phyloP scores from a whole-genome alignment of 2,329 filamentous ascomycete species.

The Fusarium succisae region DNA sequence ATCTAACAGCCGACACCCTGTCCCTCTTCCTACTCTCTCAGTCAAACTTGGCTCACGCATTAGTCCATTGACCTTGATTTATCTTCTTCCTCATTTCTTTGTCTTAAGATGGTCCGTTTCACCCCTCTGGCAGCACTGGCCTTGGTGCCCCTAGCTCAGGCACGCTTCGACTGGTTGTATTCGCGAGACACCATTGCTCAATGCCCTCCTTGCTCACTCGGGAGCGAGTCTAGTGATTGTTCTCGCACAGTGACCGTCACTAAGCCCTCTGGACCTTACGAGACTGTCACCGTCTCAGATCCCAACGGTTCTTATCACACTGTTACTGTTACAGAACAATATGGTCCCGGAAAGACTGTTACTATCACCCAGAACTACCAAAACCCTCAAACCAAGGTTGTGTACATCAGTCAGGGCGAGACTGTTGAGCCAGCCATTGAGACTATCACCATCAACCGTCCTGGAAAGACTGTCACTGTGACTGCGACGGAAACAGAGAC shows the following conservation, averaged over 20 bases:
- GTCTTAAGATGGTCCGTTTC: conserved; percentile 39
- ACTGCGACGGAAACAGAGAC: conserved; percentile 34
- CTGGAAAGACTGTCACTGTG: conserved; percentile 39
- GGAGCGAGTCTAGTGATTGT: conserved; percentile 20
- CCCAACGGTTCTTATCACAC: conserved; percentile 23
- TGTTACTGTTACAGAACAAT: conserved; percentile 28
- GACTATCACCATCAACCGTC: conserved; percentile 42
- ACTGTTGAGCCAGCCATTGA: conserved; percentile 29
- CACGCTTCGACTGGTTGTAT: conserved; percentile 36
- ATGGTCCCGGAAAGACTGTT: conserved; percentile 16
- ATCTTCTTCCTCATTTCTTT: neutral
- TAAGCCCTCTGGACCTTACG: conserved; percentile 20
- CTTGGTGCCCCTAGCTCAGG: conserved; percentile 40
- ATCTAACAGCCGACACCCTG: neutral
- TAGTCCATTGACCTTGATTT: neutral
- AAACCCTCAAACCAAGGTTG: conserved; percentile 20
- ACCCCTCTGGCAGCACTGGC: conserved; percentile 41
- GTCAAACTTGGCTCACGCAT: neutral
- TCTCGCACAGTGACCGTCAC: conserved; percentile 42
- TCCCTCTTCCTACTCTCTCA: neutral
- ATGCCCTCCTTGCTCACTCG: conserved; percentile 45
- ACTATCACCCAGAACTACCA: conserved; percentile 31
- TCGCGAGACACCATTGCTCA: conserved; percentile 32
- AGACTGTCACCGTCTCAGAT: conserved; percentile 33
- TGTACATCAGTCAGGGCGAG: conserved; percentile 35